A percentile compares a stretch with the other conserved stretches of the same genome.
phyloP scores from a whole-genome alignment of 345 rosid species.

The Lenwebbia sp. region DNA sequence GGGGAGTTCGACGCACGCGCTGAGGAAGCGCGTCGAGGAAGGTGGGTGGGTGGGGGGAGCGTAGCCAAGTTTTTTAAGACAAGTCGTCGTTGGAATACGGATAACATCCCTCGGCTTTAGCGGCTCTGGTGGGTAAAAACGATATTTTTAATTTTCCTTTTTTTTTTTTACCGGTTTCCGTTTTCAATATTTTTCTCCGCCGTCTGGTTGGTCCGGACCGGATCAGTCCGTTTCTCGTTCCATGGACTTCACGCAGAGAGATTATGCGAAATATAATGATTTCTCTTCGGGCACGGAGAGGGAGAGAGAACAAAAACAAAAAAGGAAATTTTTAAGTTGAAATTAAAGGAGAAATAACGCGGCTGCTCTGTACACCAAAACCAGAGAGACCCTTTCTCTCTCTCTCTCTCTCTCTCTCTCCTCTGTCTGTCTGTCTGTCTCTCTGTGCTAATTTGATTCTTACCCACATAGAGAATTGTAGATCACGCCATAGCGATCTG shows the following conservation, averaged over 20 bases:
- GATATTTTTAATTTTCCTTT: background rate
- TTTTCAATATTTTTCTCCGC: background rate
- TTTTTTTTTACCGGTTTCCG: background rate
- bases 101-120: background rate
- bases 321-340: background rate
- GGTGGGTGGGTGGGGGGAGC: background rate
- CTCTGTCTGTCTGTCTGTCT: background rate
- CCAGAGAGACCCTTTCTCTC: background rate
- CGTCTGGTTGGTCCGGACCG: background rate
- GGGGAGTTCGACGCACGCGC: background rate
- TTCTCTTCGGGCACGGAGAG: background rate
- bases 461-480: constrained; percentile 8
- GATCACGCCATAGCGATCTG: background rate
- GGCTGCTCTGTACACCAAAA: background rate
- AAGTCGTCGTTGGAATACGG: background rate
- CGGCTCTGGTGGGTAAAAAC: background rate
- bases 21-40: background rate
- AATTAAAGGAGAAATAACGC: background rate
- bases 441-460: background rate
- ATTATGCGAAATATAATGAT: background rate
- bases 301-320: background rate
- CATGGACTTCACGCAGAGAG: background rate
- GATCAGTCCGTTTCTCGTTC: background rate
- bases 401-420: background rate
- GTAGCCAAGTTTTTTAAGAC: background rate